Percentiles rank a stretch among this genome's conserved stretches.
These are phyloP conservation scores for Lantana camara DNA, from an alignment of 257 asterid genomes.

Conservation along the genomic window DNA sequence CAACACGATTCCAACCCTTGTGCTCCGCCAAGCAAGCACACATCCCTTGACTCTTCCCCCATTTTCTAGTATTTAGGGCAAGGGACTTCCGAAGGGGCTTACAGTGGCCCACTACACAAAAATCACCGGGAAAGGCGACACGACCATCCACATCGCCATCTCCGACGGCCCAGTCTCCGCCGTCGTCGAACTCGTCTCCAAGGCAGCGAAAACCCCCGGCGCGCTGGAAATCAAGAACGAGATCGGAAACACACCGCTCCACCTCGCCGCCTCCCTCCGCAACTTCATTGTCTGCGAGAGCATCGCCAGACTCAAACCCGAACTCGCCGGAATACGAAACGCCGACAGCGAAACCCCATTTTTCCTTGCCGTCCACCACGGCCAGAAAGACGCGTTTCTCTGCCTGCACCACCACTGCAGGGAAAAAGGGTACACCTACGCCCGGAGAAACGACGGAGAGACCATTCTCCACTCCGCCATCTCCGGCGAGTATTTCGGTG, in stretches of 20 bases:
- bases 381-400: not conserved
- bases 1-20: no score
- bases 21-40: no score
- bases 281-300: not conserved
- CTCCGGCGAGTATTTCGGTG: slow-evolving; percentile 37
- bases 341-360: not conserved
- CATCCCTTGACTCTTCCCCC: no score
- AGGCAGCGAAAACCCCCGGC: not conserved
- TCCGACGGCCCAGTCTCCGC: slow-evolving; percentile 21
- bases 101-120: not conserved
- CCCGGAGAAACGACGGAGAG: slow-evolving; percentile 33
- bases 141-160: slow-evolving; percentile 37
- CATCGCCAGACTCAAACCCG: not conserved
- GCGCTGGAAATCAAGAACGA: not conserved
- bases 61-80: no score
- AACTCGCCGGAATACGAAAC: slow-evolving; percentile 16
- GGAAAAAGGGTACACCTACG: not conserved
- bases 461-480: slow-evolving; percentile 41
- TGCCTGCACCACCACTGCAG: not conserved
- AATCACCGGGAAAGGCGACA: slow-evolving; percentile 33
- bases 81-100: no score
- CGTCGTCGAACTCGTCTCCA: slow-evolving; percentile 1
- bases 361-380: not conserved
- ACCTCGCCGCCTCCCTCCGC: not conserved
- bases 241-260: not conserved